Evolutionary conservation across 176 grass and related monocot species (phyloP).

Genomic region (Musa acuminata): DNA sequence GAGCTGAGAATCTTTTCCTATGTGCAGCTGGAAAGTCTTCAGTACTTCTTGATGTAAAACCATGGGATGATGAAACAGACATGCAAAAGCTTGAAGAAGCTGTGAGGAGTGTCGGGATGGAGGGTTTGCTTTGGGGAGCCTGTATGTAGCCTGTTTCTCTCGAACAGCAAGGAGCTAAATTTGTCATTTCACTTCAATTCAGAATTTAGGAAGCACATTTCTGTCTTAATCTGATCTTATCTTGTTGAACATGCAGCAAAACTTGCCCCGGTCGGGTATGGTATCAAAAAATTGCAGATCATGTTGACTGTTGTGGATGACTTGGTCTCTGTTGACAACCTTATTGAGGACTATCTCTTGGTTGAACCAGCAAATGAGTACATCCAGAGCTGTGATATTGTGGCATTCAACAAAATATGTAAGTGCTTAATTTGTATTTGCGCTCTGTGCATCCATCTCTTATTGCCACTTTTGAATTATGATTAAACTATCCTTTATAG

Average conservation of each 20-base stretch:
- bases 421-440: slow-evolving; percentile 16
- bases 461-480: no score
- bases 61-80: slow-evolving; percentile 54
- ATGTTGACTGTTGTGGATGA: slow-evolving; percentile 97
- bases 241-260: slow-evolving; percentile 51
- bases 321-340: slow-evolving; percentile 71
- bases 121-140: slow-evolving; percentile 86
- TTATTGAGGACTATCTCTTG: slow-evolving; percentile 53
- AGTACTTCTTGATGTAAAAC: slow-evolving; percentile 22
- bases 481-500: no score
- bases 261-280: slow-evolving; percentile 83
- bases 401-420: slow-evolving; percentile 98
- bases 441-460: no score
- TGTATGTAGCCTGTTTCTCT: slow-evolving; percentile 39
- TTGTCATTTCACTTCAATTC: no score
- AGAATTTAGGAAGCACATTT: no score
- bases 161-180: no score
- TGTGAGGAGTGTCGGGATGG: slow-evolving; percentile 71
- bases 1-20: background rate
- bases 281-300: slow-evolving; percentile 95
- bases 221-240: no score
- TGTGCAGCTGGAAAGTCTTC: slow-evolving; percentile 9
- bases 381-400: slow-evolving; percentile 98
- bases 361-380: slow-evolving; percentile 54
- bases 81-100: slow-evolving; percentile 92